Evolutionary conservation across 148 eudicot species (phyloP), one percentile per base, ranked within the genome.

Genomic region (Dianthus caryophyllus): DNA sequence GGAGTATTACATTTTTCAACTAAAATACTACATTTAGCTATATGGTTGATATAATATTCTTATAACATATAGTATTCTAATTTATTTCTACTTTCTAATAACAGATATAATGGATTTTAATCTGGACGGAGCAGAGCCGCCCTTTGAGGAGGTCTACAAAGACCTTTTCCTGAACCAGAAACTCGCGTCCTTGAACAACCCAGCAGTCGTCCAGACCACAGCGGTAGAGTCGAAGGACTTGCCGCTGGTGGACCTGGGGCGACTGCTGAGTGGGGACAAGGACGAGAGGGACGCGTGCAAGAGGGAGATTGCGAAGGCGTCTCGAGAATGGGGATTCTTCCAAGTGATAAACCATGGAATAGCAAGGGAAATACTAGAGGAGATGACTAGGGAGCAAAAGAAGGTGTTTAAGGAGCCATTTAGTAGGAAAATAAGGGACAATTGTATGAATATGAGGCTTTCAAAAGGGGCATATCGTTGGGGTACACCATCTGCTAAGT

Each of bases 301-400:
- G 79, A 71, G 66, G 24, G 83, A 80, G 38, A 89, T 89, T 49
- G 85, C 81, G 2, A 17, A 66, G 60, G 93, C 93, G 2, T 77
- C 96, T 0, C 65, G 31, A 36, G 96, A 87, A 44, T 90, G 96
- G 96, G 96, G 96, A 5, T 90, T 87, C 62, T 90, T 90, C 73
- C 90, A 87, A 52, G 93, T 87, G n/a, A 77, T 87, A 31, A 90
- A 90, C 85, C 96, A 90, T 21, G 96, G 93, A 10, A 70, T 87
- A 11, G 47, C 85, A 0, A 18, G n/a, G 0, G 72, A 76, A 9
- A 56, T 87, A 22, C 22, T 90, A 50, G 82, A 82, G 54, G 66
- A 65, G 21, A 85, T 87, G 96, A 84, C 79, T 6, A 18, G 24
- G 1, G 83, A 90, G 50, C 93, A 90, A 59, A 72, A 76, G 50